A percentile compares a stretch with the other conserved stretches of the same genome.
phyloP scores from a whole-genome alignment of 2,329 filamentous ascomycete species.

The Scedosporium aurantiacum region DNA sequence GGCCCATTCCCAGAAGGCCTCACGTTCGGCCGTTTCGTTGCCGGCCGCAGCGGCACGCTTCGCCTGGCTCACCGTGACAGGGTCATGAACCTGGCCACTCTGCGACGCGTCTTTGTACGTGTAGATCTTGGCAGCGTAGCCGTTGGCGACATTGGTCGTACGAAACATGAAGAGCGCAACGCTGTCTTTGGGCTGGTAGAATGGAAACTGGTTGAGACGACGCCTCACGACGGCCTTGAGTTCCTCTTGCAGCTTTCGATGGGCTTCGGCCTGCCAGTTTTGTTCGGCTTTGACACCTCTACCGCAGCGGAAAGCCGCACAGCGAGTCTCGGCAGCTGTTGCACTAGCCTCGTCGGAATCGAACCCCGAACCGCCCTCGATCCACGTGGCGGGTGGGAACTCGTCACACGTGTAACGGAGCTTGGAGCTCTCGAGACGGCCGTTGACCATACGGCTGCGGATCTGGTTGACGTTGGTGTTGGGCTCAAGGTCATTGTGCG shows the following conservation, averaged over 20 bases:
- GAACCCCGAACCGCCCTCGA: constrained; percentile 19
- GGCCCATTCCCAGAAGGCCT: too few relatives aligned
- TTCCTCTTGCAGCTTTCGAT: too few relatives aligned
- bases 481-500: constrained; percentile 9
- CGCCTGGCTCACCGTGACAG: too few relatives aligned
- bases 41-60: too few relatives aligned
- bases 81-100: too few relatives aligned
- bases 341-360: constrained; percentile 6
- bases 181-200: constrained; percentile 7
- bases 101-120: not conserved
- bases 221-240: too few relatives aligned
- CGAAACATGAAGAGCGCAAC: constrained; percentile 3
- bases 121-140: not conserved
- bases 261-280: too few relatives aligned
- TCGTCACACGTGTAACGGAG: constrained; percentile 19
- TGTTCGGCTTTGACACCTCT: too few relatives aligned
- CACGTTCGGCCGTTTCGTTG: too few relatives aligned
- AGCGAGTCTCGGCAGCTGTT: constrained; percentile 9
- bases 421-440: constrained; percentile 1
- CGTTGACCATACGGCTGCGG: not conserved
- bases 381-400: constrained; percentile 17
- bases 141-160: not conserved
- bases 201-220: too few relatives aligned
- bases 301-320: too few relatives aligned
- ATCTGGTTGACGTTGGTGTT: constrained; percentile 7